Evolutionary conservation across 2,329 filamentous ascomycete species (phyloP).

Genomic region (Neonectria punicea): DNA sequence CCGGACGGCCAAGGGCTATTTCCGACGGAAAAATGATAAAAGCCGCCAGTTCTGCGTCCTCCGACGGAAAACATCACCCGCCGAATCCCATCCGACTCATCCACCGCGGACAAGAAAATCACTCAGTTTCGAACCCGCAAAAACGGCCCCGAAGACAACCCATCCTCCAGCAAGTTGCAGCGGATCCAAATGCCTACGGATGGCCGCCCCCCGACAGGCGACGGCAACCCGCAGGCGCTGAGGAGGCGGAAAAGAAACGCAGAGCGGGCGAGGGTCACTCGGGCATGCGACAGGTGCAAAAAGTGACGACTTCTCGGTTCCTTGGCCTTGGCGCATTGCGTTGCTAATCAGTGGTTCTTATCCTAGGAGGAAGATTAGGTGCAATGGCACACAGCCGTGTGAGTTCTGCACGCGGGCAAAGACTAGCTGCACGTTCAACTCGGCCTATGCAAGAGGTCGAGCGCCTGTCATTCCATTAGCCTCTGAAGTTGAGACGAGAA

Average conservation of each 20-base stretch:
- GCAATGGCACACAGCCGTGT: conserved; percentile 41
- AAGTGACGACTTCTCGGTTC: conserved; percentile 27
- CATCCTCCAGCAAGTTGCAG: not conserved
- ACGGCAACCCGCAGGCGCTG: conserved; percentile 4
- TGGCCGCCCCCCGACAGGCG: conserved; percentile 7
- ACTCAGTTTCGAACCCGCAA: not conserved
- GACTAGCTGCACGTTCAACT: conserved; percentile 38
- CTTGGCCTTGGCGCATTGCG: not conserved
- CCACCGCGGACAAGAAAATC: conserved; percentile 1
- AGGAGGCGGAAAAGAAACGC: conserved; percentile 40
- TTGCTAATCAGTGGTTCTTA: conserved; percentile 20
- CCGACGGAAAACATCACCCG: not conserved
- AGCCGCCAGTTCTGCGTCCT: not conserved
- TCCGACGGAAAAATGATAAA: conserved; percentile 1
- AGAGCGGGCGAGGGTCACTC: conserved; percentile 39
- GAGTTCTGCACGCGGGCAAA: conserved; percentile 37
- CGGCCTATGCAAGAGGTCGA: conserved; percentile 40
- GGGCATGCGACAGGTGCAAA: conserved; percentile 43
- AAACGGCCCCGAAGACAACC: not conserved
- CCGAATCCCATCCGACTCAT: not conserved
- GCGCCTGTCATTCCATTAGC: conserved; percentile 34
- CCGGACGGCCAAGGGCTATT: not conserved
- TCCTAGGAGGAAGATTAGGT: conserved; percentile 41
- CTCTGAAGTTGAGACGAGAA: conserved; percentile 15
- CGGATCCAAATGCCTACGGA: conserved; percentile 20